A percentile compares a stretch with the other conserved stretches of the same genome.
Conservation (phyloP, 768 basidiomycete species). For the Hygrocybe coccinea region DNA sequence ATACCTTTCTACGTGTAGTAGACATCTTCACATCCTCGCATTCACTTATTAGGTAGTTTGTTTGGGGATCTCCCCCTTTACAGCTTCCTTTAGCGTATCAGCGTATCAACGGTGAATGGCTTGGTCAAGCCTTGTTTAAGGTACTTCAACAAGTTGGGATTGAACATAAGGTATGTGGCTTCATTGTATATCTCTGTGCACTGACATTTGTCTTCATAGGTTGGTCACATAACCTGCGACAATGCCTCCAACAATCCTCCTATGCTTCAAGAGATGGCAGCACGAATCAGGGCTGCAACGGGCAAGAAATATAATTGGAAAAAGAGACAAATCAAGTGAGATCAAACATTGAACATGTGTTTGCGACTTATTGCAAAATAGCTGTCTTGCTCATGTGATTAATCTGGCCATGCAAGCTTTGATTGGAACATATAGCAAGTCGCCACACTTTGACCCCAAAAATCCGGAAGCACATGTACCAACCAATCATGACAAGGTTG, state of each 20-base stretch:
- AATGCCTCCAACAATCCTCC: slow-evolving; percentile 37
- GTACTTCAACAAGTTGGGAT: slow-evolving; percentile 25
- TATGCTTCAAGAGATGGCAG: slow-evolving; percentile 27
- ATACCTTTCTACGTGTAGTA: too few species aligned
- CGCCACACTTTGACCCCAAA: slow-evolving; percentile 9
- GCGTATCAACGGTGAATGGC: slow-evolving; percentile 26
- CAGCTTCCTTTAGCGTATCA: too few species aligned
- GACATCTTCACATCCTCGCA: too few species aligned
- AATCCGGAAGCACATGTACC: slow-evolving; percentile 15
- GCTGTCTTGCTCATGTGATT: slow-evolving; percentile 31
- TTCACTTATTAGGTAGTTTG: too few species aligned
- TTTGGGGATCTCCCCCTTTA: too few species aligned
- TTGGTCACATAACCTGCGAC: slow-evolving; percentile 35
- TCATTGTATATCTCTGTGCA: not conserved
- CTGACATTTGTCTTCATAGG: slow-evolving; percentile 13
- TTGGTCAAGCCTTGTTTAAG: slow-evolving; percentile 37
- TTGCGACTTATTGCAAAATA: slow-evolving; percentile 5
- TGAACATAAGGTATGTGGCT: slow-evolving; percentile 24
- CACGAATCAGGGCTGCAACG: not conserved
- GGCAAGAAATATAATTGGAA: not conserved
- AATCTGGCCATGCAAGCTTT: slow-evolving; percentile 33
- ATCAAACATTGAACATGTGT: not conserved
- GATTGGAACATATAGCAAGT: slow-evolving; percentile 20
- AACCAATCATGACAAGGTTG: slow-evolving; percentile 21
- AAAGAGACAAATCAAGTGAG: slow-evolving; percentile 6